These are phyloP conservation scores for Pneumocystis wakefieldiae DNA, from an alignment of 1,139 yeast species.

Conservation along the genomic window DNA sequence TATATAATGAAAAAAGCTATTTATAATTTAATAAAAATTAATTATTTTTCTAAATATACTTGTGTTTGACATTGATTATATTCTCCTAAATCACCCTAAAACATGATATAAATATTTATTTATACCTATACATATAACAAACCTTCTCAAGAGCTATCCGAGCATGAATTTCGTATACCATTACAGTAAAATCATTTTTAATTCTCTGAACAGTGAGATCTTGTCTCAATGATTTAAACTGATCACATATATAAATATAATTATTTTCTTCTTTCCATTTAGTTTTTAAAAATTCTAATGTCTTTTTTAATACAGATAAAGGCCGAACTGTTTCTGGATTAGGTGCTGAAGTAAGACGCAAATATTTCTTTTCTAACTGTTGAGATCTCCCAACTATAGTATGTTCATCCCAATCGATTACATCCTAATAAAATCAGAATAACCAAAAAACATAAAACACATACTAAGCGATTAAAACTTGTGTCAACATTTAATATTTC, in stretches of 20 bases:
- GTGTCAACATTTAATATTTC: neutral
- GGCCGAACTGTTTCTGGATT: constrained; percentile 78
- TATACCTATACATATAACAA: neutral
- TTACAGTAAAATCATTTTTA: constrained; percentile 57
- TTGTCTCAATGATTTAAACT: constrained; percentile 79
- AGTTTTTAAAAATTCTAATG: constrained; percentile 40
- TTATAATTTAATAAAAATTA: neutral
- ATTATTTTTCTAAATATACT: constrained; percentile 6
- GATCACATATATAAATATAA: constrained; percentile 73
- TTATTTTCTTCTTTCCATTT: constrained; percentile 41
- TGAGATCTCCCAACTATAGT: constrained; percentile 51
- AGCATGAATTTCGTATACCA: constrained; percentile 76
- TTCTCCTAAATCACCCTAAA: constrained; percentile 71
- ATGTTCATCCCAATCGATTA: constrained; percentile 14
- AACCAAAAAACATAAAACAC: neutral
- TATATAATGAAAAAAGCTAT: constrained; percentile 31
- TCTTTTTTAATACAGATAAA: constrained; percentile 39
- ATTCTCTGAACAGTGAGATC: constrained; percentile 88
- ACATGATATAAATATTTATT: neutral
- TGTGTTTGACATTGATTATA: constrained; percentile 90
- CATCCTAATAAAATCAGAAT: constrained; percentile 4
- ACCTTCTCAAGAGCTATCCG: constrained; percentile 53
- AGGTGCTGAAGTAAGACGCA: constrained; percentile 81
- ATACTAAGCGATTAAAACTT: constrained; percentile 8
- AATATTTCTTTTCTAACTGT: constrained; percentile 57